Evolutionary conservation across 805 yeast species (phyloP).

Genomic region (Starmera pachycereana): DNA sequence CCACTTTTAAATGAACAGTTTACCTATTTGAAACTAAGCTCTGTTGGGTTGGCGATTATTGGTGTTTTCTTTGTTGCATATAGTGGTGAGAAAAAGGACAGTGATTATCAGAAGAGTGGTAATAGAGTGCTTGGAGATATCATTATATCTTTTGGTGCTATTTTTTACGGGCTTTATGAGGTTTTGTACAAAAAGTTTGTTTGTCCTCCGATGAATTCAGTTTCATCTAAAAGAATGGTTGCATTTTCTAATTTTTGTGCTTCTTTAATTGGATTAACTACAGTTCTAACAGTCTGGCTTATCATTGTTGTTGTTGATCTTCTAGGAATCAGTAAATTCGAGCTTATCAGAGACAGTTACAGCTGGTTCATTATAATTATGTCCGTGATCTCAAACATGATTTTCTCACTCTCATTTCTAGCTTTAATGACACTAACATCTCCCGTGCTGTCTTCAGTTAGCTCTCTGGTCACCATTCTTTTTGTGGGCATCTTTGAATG

Average conservation of each 20-base stretch:
- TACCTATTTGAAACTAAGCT: conserved; percentile 47
- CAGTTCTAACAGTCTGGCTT: conserved; percentile 39
- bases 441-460: conserved; percentile 68
- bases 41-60: conserved; percentile 60
- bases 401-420: conserved; percentile 63
- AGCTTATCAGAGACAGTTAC: conserved; percentile 31
- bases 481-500: conserved; percentile 74
- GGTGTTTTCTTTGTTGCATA: conserved; percentile 81
- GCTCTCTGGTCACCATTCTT: conserved; percentile 65
- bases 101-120: conserved; percentile 31
- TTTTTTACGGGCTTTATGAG: conserved; percentile 74
- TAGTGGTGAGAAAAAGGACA: conserved; percentile 27
- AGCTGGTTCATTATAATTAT: conserved; percentile 36
- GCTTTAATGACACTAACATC: conserved; percentile 75
- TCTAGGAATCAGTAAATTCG: conserved; percentile 46
- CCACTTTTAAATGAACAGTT: conserved; percentile 60
- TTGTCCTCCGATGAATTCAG: conserved; percentile 63
- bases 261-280: conserved; percentile 52
- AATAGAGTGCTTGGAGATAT: conserved; percentile 58
- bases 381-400: conserved; percentile 52
- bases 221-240: conserved; percentile 58
- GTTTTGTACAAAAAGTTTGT: conserved; percentile 67
- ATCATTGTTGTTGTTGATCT: conserved; percentile 40
- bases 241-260: conserved; percentile 74
- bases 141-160: conserved; percentile 63